These are phyloP conservation scores for Grosmannia huntii DNA, from an alignment of 2,329 filamentous ascomycete genomes.

Conservation along the genomic window DNA sequence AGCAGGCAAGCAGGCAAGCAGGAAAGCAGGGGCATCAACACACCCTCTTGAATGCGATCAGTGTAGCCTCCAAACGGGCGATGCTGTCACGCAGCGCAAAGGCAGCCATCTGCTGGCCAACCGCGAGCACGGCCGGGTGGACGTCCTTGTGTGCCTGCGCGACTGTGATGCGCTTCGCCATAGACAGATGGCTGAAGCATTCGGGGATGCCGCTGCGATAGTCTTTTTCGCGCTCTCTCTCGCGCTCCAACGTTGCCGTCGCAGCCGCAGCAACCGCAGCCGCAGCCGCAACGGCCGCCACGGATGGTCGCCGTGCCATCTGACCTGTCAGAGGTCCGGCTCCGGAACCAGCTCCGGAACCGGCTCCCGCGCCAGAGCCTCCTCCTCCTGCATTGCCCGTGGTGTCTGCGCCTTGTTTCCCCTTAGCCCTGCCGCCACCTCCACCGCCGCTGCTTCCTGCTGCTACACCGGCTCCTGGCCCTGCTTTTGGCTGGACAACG, in stretches of 20 bases:
- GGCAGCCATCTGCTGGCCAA: constrained; percentile 81
- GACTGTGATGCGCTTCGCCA: constrained; percentile 43
- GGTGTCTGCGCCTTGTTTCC: not conserved
- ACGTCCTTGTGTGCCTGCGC: constrained; percentile 60
- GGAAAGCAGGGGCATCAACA: not conserved
- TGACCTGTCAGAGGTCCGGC: not conserved
- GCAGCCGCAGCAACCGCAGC: constrained; percentile 18
- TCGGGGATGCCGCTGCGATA: constrained; percentile 55
- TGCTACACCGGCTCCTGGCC: constrained; percentile 25
- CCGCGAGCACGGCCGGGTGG: constrained; percentile 69
- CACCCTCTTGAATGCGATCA: constrained; percentile 82
- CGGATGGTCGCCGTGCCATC: not conserved
- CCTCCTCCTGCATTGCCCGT: not conserved
- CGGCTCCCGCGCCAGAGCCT: too few relatives aligned
- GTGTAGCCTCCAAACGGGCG: constrained; percentile 72
- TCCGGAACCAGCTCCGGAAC: not conserved
- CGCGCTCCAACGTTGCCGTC: constrained; percentile 25
- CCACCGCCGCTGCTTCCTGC: constrained; percentile 16
- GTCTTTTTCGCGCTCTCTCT: constrained; percentile 36
- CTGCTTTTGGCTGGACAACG: constrained; percentile 32
- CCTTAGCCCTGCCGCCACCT: constrained; percentile 1
- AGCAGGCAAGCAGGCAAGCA: too few relatives aligned
- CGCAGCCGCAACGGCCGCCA: not conserved
- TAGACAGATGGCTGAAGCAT: constrained; percentile 73
- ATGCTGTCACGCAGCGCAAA: constrained; percentile 86